Evolutionary conservation across 1,284 basidiomycete genomes (phyloP).

Genomic region (Anthracocystis setariae): DNA sequence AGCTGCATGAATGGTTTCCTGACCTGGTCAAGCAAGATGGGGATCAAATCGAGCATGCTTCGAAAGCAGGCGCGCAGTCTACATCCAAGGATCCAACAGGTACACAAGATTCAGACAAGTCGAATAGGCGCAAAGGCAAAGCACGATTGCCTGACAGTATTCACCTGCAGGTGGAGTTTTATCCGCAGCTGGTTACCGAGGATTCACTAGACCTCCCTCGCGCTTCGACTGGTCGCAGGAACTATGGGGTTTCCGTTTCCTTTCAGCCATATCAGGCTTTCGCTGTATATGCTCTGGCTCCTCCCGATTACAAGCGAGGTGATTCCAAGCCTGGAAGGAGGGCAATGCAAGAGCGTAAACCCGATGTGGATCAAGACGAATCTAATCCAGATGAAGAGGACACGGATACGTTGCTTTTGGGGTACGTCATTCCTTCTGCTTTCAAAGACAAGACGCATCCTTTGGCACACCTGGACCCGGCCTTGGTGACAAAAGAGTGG

Average conservation of each 20-base stretch:
- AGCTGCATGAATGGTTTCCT: slow-evolving; percentile 25
- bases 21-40: slow-evolving; percentile 7
- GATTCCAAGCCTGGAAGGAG: neutral
- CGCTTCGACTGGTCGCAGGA: neutral
- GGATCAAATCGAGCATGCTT: neutral
- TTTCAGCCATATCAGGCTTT: slow-evolving; percentile 10
- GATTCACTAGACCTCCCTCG: slow-evolving; percentile 10
- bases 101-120: neutral
- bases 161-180: slow-evolving; percentile 41
- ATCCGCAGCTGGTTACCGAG: slow-evolving; percentile 10
- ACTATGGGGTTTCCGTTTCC: neutral
- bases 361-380: neutral
- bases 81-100: too few relatives aligned
- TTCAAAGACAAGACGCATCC: slow-evolving; percentile 31
- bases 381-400: slow-evolving; percentile 10
- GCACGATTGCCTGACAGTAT: slow-evolving; percentile 10
- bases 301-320: slow-evolving; percentile 11
- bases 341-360: neutral
- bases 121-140: slow-evolving; percentile 16
- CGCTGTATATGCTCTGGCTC: slow-evolving; percentile 29
- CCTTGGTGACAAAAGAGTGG: slow-evolving; percentile 32
- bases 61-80: too few relatives aligned
- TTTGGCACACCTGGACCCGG: slow-evolving; percentile 17
- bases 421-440: slow-evolving; percentile 30
- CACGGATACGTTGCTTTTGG: slow-evolving; percentile 22